These are phyloP conservation scores for Podila clonocystis DNA, from an alignment of 192 early-diverging fungal genomes.

Conservation along the genomic window DNA sequence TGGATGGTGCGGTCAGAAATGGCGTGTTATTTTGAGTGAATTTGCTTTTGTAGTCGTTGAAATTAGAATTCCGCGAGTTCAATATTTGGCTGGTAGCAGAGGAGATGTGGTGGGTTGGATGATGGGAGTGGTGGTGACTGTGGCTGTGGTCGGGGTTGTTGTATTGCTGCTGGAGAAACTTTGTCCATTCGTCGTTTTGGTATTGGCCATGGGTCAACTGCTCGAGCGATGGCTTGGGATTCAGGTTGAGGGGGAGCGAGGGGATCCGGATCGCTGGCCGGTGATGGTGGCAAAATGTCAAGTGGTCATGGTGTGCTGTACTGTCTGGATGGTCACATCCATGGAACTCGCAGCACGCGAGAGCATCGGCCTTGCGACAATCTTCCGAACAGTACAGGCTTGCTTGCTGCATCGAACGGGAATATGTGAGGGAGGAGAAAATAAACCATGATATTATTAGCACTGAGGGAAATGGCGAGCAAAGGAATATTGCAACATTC, in stretches of 20 bases:
- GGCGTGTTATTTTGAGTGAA: neutral
- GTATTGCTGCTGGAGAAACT: conserved; percentile 37
- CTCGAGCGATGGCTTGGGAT: conserved; percentile 12
- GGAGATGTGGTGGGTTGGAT: neutral
- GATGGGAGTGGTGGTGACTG: neutral
- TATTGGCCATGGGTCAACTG: conserved; percentile 10
- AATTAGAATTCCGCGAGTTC: no score
- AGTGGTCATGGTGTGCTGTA: conserved; percentile 31
- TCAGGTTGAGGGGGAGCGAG: conserved; percentile 17
- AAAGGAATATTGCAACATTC: neutral
- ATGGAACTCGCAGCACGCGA: conserved; percentile 45
- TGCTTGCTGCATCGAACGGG: conserved; percentile 16
- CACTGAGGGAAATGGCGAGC: neutral
- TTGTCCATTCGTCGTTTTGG: conserved; percentile 26
- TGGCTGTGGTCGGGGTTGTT: conserved; percentile 1
- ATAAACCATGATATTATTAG: neutral
- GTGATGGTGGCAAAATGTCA: conserved; percentile 45
- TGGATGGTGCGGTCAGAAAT: neutral
- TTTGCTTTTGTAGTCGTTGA: neutral
- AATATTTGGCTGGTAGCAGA: neutral
- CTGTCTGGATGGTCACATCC: conserved; percentile 43
- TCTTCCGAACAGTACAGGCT: conserved; percentile 46
- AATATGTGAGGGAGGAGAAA: neutral
- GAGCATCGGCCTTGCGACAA: conserved; percentile 41
- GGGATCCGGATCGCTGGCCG: conserved; percentile 45